These are phyloP conservation scores for Syncephalastrum contaminatum DNA, from an alignment of 371 early-diverging fungal genomes.

Conservation along the genomic window DNA sequence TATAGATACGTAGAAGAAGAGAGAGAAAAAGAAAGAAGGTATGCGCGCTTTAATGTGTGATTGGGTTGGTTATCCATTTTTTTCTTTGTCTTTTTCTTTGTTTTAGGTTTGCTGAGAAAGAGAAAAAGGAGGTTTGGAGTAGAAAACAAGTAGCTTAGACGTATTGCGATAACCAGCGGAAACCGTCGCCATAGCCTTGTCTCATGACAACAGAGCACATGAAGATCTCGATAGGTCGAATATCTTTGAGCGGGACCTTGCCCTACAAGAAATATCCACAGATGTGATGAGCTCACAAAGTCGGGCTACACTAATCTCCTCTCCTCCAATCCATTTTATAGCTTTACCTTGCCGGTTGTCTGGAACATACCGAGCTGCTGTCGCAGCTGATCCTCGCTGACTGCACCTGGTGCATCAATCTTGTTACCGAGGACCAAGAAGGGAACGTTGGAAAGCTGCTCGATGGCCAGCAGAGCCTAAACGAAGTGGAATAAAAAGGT, in stretches of 20 bases:
- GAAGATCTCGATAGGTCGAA: conserved; percentile 96
- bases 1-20: too few relatives aligned
- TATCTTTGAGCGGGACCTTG: conserved; percentile 86
- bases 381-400: conserved; percentile 92
- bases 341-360: conserved; percentile 89
- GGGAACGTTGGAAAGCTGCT: conserved; percentile 88
- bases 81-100: neutral
- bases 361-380: conserved; percentile 87
- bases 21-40: neutral
- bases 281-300: neutral
- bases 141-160: conserved; percentile 43
- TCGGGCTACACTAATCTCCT: neutral
- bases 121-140: conserved; percentile 1
- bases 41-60: neutral
- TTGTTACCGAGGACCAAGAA: conserved; percentile 98
- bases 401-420: conserved; percentile 94
- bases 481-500: neutral
- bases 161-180: conserved; percentile 92
- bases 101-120: conserved; percentile 4
- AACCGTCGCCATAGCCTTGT: conserved; percentile 98
- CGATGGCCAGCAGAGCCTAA: conserved; percentile 88
- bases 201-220: conserved; percentile 98
- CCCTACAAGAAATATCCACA: conserved; percentile 50
- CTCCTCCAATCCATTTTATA: neutral
- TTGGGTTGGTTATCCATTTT: too few relatives aligned